Percentiles rank a stretch among this genome's conserved stretches.
Evolutionary conservation across 257 asterid genomes (phyloP).

Genomic region (Forsythia suspensa): DNA sequence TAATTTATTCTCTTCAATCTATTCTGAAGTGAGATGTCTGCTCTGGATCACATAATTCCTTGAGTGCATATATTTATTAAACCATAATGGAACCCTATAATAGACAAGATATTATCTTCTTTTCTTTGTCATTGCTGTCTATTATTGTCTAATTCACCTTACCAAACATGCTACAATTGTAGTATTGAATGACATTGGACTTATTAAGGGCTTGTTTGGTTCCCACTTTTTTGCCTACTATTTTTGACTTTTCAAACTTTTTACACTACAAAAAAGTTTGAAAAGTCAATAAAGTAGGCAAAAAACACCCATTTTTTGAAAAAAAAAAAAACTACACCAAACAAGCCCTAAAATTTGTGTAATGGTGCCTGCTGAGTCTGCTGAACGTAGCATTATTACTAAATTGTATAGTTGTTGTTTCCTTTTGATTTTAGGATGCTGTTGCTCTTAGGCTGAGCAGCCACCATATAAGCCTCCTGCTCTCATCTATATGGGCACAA

Average conservation of each 20-base stretch:
- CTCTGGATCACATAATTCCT: background rate
- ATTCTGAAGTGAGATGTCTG: background rate
- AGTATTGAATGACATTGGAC: background rate
- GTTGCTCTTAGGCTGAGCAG: constrained; percentile 84
- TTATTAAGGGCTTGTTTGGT: too few relatives aligned
- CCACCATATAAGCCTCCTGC: constrained; percentile 80
- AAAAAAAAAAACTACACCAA: too few relatives aligned
- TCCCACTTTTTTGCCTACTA: too few relatives aligned
- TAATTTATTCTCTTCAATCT: background rate
- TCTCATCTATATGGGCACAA: constrained; percentile 89
- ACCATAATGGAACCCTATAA: background rate
- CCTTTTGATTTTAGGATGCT: constrained; percentile 48
- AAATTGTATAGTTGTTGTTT: constrained; percentile 3
- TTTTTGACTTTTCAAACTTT: too few relatives aligned
- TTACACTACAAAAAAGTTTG: too few relatives aligned
- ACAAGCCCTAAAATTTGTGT: background rate
- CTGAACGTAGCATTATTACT: background rate
- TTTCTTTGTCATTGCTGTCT: background rate
- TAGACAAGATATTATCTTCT: background rate
- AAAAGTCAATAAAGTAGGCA: too few relatives aligned
- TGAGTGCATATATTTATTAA: background rate
- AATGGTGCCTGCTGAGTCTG: background rate
- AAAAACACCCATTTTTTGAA: too few relatives aligned
- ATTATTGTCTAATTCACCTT: background rate
- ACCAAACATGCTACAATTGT: background rate